Evolutionary conservation across 2,329 filamentous ascomycete species (phyloP), one percentile per base, ranked within the genome.

Genomic region (Knufia petricola): DNA sequence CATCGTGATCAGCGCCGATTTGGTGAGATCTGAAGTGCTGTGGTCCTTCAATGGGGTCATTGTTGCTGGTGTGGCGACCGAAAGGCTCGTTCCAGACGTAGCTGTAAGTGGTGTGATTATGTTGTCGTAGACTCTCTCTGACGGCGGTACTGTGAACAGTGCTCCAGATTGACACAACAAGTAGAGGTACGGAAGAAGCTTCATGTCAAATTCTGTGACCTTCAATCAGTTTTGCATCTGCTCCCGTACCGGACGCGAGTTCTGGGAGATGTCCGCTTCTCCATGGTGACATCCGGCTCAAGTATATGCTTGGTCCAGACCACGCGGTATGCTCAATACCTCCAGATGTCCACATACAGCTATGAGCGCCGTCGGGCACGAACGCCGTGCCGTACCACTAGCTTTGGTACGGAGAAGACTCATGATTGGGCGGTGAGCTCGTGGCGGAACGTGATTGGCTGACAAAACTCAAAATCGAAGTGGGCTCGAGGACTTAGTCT

Each of bases 1-100:
- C 26, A 55, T 52, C 13, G 56, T 57, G n/a, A 59, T 48, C 1
- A 55, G 34, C 32, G 52, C 45, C 31, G 54, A 57, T 7, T 52
- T 40, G 21, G 44, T 40, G 17, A 30, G 13, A 3, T 51, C 47
- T 13, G 39, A 34, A 26, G 46, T 40, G 24, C 26, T 26, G 20
- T 32, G n/a, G 43, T 46, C 49, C 26, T 46, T 36, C 10, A 34
- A 46, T 24, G 51, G n/a, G 19, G 48, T 52, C 12, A 37, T 26
- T 31, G 48, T 52, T 24, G 30, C 41, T n/a, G 44, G 24, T n/a
- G 44, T 47, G 17, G 39, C 26, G n/a, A 21, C 32, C 4, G 31
- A 44, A 15, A 44, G 19, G 13, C 46, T 49, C 4, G 39, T 37
- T n/a, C 45, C 42, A 34, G 8, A 17, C 1, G 54, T 48, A 20